Base-by-base conservation (phyloP, 139 green algal species). In the Micractinium conductrix region DNA sequence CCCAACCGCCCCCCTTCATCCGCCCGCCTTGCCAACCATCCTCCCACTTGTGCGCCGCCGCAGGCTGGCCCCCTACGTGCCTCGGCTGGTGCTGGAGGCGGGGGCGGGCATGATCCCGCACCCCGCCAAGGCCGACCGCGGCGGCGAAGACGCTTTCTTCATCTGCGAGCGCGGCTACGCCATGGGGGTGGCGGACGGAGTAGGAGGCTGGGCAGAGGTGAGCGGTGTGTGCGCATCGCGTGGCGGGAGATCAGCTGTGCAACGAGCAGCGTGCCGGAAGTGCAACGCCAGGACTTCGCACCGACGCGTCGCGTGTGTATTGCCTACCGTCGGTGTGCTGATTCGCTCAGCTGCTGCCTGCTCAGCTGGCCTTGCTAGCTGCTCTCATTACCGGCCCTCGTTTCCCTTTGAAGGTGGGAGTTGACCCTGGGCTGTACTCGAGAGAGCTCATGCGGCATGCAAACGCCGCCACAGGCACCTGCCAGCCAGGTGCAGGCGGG, bases 81-180 rank as follows among this genome's bases (percentile, higher is more conserved):
- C 71, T 16, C 55, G 43, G 24, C 63, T 96, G 55, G 10, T 87
- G 55, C 74, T 96, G 76, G 28, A 71, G 1, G 85, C 90, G 40
- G 95, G 93, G 24, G 92, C 92, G 6, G 91, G 85, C 67, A 91
- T 96, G 88, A 90, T 98, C 76, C 95, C 95, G 5, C 94, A 97
- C 85, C 95, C 95, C 35, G 93, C 94, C 72, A 98, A 98, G 86
- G 87, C 87, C 43, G 84, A 90, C 43, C 92, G 93, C 60, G 95
- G 95, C 12, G 95, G 95, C 1, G 95, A 98, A 85, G 95, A 98
- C 87, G 90, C 92, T 42, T 97, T 91, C 86, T 98, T 96, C 76
- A 93, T 98, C 30, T 83, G 87, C 26, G 85, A 90, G 26, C 87
- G 86, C 43, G 85, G 86, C 35, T 58, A 83, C 4, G 89, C 86